Evolutionary conservation across 768 basidiomycete genomes (phyloP).

Genomic region (Suillus discolor): DNA sequence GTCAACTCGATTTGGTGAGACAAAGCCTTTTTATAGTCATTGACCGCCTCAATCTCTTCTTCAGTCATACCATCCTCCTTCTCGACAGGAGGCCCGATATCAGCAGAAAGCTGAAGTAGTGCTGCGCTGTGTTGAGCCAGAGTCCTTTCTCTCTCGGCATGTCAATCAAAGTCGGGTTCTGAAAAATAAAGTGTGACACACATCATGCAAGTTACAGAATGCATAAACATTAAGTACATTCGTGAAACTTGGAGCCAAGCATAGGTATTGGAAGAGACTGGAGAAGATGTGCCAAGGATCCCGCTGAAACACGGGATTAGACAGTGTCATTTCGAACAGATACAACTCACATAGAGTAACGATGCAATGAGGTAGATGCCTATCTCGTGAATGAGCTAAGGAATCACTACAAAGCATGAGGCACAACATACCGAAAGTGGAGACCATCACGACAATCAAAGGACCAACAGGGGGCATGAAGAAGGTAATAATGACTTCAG

Average conservation of each 20-base stretch:
- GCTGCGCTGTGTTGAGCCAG: neutral
- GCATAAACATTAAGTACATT: constrained; percentile 97
- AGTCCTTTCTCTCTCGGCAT: neutral
- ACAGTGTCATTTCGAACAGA: neutral
- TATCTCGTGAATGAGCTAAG: constrained; percentile 25
- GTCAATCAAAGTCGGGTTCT: no score
- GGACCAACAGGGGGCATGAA: constrained; percentile 79
- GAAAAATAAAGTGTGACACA: constrained; percentile 41
- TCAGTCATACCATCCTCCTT: constrained; percentile 26
- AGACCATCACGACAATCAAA: constrained; percentile 83
- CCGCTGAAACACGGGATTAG: constrained; percentile 49
- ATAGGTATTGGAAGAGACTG: constrained; percentile 89
- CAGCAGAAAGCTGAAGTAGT: neutral
- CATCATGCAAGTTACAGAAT: constrained; percentile 95
- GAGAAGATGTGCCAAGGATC: constrained; percentile 99
- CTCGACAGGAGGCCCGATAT: constrained; percentile 1
- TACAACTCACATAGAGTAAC: constrained; percentile 73
- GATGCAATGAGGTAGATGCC: constrained; percentile 85
- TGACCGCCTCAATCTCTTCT: constrained; percentile 15
- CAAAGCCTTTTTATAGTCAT: constrained; percentile 16
- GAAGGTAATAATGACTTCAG: constrained; percentile 57
- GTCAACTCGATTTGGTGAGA: constrained; percentile 10
- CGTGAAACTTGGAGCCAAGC: constrained; percentile 89
- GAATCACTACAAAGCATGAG: neutral
- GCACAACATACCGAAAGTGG: constrained; percentile 70